A percentile compares a stretch with the other conserved stretches of the same genome.
phyloP scores from a whole-genome alignment of 2,329 filamentous ascomycete genomes.

The Helotiales sp. region DNA sequence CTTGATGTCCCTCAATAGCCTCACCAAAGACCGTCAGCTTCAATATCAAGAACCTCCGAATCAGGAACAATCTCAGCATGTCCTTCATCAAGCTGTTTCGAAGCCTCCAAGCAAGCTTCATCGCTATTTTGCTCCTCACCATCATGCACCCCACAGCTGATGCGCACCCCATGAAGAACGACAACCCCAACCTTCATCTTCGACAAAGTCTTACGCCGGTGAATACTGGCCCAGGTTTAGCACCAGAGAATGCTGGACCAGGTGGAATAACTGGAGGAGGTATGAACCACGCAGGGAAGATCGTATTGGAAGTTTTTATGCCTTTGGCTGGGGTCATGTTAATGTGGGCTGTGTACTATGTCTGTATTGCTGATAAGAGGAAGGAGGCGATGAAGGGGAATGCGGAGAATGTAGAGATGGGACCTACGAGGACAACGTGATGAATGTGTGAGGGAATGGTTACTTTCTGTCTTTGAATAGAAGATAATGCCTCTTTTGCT shows the following conservation, averaged over 20 bases:
- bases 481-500: too few species aligned
- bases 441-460: too few species aligned
- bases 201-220: background rate
- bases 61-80: too few species aligned
- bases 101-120: background rate
- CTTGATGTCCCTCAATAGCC: too few species aligned
- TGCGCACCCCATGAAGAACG: background rate
- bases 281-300: background rate
- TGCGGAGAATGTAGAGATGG: too few species aligned
- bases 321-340: background rate
- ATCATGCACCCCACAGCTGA: background rate
- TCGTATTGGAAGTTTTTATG: background rate
- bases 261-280: background rate
- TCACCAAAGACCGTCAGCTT: too few species aligned
- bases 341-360: background rate
- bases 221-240: background rate
- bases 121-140: background rate
- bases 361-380: background rate
- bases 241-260: background rate
- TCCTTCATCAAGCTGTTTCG: background rate
- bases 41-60: too few species aligned
- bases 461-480: too few species aligned
- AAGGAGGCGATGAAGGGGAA: too few species aligned
- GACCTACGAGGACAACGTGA: too few species aligned
- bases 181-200: too few species aligned